Percentiles rank a stretch among this genome's conserved stretches.
phyloP scores from a whole-genome alignment of 768 basidiomycete genomes.

The Leccinum subtestaceum region DNA sequence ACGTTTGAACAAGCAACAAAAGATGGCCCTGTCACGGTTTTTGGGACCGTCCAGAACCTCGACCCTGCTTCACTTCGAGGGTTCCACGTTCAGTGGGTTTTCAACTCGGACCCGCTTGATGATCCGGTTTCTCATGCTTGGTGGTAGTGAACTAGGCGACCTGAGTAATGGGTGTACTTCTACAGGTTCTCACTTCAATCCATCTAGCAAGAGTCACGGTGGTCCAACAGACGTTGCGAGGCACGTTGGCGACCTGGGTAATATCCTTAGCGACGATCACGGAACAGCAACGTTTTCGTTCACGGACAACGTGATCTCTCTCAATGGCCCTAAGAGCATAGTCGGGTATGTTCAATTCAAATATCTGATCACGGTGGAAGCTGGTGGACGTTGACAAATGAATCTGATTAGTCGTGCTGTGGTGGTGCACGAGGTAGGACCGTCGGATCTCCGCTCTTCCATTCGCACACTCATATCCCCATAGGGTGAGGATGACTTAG shows the following conservation, averaged over 20 bases:
- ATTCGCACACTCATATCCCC: conserved; percentile 8
- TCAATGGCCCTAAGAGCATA: conserved; percentile 66
- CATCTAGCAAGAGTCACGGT: conserved; percentile 62
- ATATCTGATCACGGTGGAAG: background rate
- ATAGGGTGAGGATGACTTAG: conserved; percentile 77
- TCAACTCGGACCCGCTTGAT: background rate
- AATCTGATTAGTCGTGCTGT: conserved; percentile 53
- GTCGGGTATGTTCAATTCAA: conserved; percentile 51
- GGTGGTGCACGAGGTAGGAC: conserved; percentile 66
- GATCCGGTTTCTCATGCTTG: conserved; percentile 19
- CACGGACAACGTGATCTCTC: conserved; percentile 57
- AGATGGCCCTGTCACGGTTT: conserved; percentile 54
- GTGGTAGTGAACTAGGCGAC: conserved; percentile 49
- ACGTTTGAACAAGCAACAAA: conserved; percentile 56
- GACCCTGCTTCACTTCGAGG: conserved; percentile 59
- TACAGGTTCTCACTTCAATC: conserved; percentile 78
- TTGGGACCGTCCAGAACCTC: conserved; percentile 60
- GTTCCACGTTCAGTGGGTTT: conserved; percentile 77
- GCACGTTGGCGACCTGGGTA: conserved; percentile 78
- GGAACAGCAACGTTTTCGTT: conserved; percentile 61
- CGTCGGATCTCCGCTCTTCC: background rate
- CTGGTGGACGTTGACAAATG: conserved; percentile 6
- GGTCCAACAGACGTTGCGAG: conserved; percentile 51
- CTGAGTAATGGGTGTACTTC: conserved; percentile 62
- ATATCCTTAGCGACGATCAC: conserved; percentile 57